A percentile compares a stretch with the other conserved stretches of the same genome.
Evolutionary conservation across 2,329 filamentous ascomycete genomes (phyloP).

Genomic region (Tolypocladium tundrense): DNA sequence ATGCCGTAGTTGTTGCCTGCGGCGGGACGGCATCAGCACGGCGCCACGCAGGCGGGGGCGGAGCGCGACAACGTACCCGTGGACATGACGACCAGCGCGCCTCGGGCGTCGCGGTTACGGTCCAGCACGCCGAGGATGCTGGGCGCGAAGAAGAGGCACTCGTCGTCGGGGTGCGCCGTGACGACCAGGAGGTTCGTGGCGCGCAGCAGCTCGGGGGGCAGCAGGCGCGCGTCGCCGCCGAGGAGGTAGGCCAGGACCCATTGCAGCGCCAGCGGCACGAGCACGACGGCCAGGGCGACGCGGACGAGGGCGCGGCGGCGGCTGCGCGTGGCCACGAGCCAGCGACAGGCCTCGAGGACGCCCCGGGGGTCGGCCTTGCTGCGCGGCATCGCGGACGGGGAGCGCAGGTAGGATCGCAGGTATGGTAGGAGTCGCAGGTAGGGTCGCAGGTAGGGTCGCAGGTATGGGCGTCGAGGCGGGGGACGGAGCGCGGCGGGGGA

Average conservation of each 20-base stretch:
- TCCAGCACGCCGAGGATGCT: slow-evolving; percentile 19
- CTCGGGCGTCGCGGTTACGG: slow-evolving; percentile 13
- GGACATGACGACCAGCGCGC: slow-evolving; percentile 21
- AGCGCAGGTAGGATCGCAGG: too few relatives aligned
- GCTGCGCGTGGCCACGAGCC: slow-evolving; percentile 9
- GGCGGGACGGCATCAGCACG: background rate
- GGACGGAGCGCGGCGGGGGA: too few relatives aligned
- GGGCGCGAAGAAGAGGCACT: slow-evolving; percentile 24
- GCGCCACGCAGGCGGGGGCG: background rate
- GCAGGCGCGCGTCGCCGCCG: slow-evolving; percentile 22
- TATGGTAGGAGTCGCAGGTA: too few relatives aligned
- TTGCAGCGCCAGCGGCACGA: slow-evolving; percentile 21
- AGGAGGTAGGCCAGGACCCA: slow-evolving; percentile 24
- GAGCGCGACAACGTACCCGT: slow-evolving; percentile 7
- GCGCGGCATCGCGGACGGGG: background rate
- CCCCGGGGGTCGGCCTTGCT: background rate
- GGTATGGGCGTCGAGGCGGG: too few relatives aligned
- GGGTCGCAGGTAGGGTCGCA: too few relatives aligned
- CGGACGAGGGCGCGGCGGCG: slow-evolving; percentile 10
- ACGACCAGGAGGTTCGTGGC: slow-evolving; percentile 25
- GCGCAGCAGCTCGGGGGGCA: slow-evolving; percentile 21
- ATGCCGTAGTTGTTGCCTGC: slow-evolving; percentile 20
- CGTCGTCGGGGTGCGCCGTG: slow-evolving; percentile 28
- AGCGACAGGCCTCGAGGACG: slow-evolving; percentile 4
- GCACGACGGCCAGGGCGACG: slow-evolving; percentile 2